Evolutionary conservation across 441 rosid genomes (phyloP).

Genomic region (Arabidopsis lyrata): DNA sequence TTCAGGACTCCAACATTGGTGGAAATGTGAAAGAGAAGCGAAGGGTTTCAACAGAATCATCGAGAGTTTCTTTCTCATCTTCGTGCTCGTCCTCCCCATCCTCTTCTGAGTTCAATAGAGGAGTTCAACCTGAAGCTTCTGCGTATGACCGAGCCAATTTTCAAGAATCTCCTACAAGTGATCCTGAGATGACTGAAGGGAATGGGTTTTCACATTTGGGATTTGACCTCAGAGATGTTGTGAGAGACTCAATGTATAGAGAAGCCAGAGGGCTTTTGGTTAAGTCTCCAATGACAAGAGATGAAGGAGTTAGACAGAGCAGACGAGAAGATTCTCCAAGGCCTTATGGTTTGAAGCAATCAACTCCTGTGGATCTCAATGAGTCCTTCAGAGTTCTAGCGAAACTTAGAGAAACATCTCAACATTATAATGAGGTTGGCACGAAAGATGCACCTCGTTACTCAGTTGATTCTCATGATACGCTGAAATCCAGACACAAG

Average conservation of each 20-base stretch:
- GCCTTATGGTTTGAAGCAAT: slow-evolving; percentile 62
- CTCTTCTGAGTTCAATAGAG: slow-evolving; percentile 62
- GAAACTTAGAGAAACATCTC: slow-evolving; percentile 69
- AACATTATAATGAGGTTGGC: slow-evolving; percentile 53
- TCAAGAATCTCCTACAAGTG: slow-evolving; percentile 69
- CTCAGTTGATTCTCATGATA: slow-evolving; percentile 71
- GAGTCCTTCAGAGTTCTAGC: slow-evolving; percentile 75
- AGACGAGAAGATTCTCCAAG: slow-evolving; percentile 77
- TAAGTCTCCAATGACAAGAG: slow-evolving; percentile 53
- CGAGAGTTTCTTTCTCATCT: slow-evolving; percentile 86
- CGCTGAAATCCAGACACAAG: slow-evolving; percentile 61
- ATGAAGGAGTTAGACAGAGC: slow-evolving; percentile 54
- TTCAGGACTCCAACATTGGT: slow-evolving; percentile 58
- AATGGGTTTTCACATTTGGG: slow-evolving; percentile 61
- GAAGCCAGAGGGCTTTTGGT: slow-evolving; percentile 72
- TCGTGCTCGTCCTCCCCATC: slow-evolving; percentile 90
- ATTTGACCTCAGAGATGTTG: slow-evolving; percentile 80
- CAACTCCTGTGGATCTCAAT: slow-evolving; percentile 58
- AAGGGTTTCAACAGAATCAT: slow-evolving; percentile 71
- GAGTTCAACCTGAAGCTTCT: slow-evolving; percentile 61
- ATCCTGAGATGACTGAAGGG: slow-evolving; percentile 57
- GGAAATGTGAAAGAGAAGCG: slow-evolving; percentile 60
- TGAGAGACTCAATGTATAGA: slow-evolving; percentile 89
- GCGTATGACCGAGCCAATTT: slow-evolving; percentile 59
- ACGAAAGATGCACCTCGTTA: slow-evolving; percentile 64